Percentiles rank a stretch among this genome's conserved stretches.
These are phyloP conservation scores for Hirsutella thompsonii DNA, from an alignment of 2,329 filamentous ascomycete species.

Conservation along the genomic window DNA sequence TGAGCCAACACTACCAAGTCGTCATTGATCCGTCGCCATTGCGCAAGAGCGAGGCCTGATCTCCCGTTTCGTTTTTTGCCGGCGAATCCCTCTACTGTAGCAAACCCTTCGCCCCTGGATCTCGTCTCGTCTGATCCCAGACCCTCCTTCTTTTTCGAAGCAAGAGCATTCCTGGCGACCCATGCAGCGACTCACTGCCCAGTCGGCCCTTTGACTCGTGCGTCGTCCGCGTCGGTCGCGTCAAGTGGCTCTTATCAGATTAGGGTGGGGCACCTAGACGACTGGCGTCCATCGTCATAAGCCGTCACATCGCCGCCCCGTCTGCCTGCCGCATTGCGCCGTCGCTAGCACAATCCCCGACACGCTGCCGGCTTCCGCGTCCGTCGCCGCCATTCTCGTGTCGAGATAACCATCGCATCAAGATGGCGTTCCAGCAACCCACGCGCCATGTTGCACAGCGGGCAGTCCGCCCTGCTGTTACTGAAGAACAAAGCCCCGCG, in stretches of 20 bases:
- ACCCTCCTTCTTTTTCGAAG: not conserved
- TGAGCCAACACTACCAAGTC: too few relatives aligned
- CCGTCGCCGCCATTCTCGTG: not conserved
- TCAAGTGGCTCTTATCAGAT: not conserved
- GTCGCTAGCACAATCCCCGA: not conserved
- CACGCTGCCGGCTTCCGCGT: not conserved
- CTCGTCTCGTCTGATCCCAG: not conserved
- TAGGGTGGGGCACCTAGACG: not conserved
- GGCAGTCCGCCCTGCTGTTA: slow-evolving; percentile 26
- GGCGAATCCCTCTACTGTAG: too few relatives aligned
- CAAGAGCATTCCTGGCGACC: not conserved
- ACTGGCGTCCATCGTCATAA: not conserved
- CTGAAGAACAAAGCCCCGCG: slow-evolving; percentile 13
- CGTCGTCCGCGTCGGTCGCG: not conserved
- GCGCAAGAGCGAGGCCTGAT: too few relatives aligned
- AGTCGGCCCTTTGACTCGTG: not conserved
- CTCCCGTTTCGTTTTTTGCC: too few relatives aligned
- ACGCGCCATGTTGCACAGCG: slow-evolving; percentile 39
- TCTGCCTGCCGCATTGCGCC: not conserved
- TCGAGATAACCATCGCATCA: not conserved
- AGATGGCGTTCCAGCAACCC: slow-evolving; percentile 49
- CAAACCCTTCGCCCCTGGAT: too few relatives aligned
- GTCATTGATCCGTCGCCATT: too few relatives aligned
- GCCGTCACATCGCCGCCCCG: not conserved
- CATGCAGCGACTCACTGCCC: not conserved